Percentiles rank a stretch among this genome's conserved stretches.
Evolutionary conservation across 257 asterid genomes (phyloP).

Genomic region (Striga asiatica): DNA sequence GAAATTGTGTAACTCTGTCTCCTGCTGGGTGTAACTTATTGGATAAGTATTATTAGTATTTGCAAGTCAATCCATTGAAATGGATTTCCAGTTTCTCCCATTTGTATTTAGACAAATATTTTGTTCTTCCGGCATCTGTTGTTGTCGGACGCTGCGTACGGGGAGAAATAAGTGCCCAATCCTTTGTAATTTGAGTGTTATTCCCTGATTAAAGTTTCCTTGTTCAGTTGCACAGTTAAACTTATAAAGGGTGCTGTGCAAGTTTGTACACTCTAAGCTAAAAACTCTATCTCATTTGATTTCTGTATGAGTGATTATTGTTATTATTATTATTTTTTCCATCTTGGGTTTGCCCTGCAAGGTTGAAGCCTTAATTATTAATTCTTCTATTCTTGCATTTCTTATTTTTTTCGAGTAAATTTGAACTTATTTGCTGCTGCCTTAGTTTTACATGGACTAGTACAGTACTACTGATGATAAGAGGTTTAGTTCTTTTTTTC

Average conservation of each 20-base stretch:
- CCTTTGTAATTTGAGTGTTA: neutral
- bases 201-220: too few species aligned
- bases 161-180: neutral
- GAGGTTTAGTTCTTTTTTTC: neutral
- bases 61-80: neutral
- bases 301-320: too few species aligned
- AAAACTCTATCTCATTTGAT: too few species aligned
- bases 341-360: neutral
- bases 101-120: neutral
- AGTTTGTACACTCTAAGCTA: too few species aligned
- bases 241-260: too few species aligned
- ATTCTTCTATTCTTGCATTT: neutral
- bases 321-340: neutral
- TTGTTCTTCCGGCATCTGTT: neutral
- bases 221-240: too few species aligned
- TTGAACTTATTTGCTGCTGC: neutral
- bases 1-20: neutral
- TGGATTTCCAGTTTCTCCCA: neutral
- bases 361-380: neutral
- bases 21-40: neutral
- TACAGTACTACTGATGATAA: neutral
- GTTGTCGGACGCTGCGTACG: neutral
- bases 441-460: neutral
- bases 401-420: neutral
- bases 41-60: neutral